These are phyloP conservation scores for Magnusiomyces tetraspermus DNA, from an alignment of 1,139 yeast genomes.

Conservation along the genomic window DNA sequence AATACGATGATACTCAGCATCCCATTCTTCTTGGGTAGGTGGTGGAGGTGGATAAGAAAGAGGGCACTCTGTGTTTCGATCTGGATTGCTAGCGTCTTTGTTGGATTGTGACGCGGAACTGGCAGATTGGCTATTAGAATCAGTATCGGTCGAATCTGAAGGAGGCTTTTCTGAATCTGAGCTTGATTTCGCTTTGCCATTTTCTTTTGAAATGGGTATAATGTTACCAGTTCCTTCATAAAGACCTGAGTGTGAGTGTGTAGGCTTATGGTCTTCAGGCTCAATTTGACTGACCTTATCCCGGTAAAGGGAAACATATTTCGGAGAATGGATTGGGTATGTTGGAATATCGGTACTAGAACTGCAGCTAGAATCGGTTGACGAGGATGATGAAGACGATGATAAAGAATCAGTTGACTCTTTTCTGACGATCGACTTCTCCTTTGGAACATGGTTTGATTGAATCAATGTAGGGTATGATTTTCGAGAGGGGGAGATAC, in stretches of 20 bases:
- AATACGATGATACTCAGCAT: conserved; percentile 47
- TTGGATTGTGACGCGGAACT: background rate
- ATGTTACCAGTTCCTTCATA: background rate
- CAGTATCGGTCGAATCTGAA: background rate
- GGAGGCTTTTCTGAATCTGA: background rate
- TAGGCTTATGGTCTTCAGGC: background rate
- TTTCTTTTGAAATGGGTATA: background rate
- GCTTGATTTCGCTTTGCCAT: background rate
- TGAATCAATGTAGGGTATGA: background rate
- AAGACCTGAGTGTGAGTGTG: background rate
- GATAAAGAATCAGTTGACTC: background rate
- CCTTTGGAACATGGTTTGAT: background rate
- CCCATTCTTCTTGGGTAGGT: conserved; percentile 60
- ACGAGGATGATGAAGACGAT: background rate
- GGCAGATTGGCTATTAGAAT: background rate
- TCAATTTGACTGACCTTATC: background rate
- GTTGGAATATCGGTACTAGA: background rate
- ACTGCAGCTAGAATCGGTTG: background rate
- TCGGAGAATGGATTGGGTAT: conserved; percentile 2
- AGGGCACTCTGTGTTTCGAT: background rate
- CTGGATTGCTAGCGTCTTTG: too few relatives aligned
- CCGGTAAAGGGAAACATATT: background rate
- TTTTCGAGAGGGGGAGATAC: background rate
- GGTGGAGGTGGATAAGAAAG: conserved; percentile 32
- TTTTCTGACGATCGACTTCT: background rate